These are phyloP conservation scores for Metarhizium anisopliae DNA, from an alignment of 2,329 filamentous ascomycete genomes.

Conservation along the genomic window DNA sequence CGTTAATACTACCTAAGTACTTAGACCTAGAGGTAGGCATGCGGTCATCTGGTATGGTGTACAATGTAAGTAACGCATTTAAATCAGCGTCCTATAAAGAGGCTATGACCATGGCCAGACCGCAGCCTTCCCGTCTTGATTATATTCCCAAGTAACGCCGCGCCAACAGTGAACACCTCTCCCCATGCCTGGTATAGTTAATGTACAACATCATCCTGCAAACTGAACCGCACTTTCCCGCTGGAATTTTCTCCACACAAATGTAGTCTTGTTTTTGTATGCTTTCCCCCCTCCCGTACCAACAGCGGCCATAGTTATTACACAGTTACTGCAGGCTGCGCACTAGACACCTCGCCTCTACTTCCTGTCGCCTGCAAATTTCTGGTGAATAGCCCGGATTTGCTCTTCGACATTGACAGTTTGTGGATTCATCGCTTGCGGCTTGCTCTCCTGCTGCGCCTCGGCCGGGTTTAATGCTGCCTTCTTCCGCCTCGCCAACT, in stretches of 20 bases:
- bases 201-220: constrained; percentile 1
- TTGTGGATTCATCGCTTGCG: constrained; percentile 47
- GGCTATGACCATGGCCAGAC: not conserved
- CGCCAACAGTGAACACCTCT: not conserved
- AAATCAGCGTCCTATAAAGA: not conserved
- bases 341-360: constrained; percentile 3
- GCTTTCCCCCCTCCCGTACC: not conserved
- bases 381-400: constrained; percentile 56
- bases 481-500: constrained; percentile 65
- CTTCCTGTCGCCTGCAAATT: constrained; percentile 33
- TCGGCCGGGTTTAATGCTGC: constrained; percentile 58
- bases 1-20: no score
- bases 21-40: no score
- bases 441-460: constrained; percentile 53
- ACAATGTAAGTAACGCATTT: no score
- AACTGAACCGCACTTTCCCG: not conserved
- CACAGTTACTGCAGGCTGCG: no score
- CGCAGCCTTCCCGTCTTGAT: not conserved
- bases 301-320: not conserved
- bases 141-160: constrained; percentile 1
- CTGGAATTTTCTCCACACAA: not conserved
- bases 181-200: constrained; percentile 4
- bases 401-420: constrained; percentile 78
- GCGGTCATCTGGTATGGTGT: no score
- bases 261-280: not conserved